These are phyloP conservation scores for Phytophthora parvispora DNA, from an alignment of 352 stramenopile species.

Conservation along the genomic window DNA sequence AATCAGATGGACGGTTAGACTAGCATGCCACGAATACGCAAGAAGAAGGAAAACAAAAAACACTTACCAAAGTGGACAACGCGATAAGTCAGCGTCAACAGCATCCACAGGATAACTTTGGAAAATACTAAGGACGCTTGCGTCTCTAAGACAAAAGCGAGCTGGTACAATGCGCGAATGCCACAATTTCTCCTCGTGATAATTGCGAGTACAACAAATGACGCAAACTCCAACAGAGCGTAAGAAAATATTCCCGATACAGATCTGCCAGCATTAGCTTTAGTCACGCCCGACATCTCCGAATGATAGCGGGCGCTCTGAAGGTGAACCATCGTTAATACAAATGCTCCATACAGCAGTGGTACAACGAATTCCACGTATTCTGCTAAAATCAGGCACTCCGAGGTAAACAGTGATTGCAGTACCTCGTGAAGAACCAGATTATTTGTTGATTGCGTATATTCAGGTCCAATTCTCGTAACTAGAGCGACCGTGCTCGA, in stretches of 20 bases:
- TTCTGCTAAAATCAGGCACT: conserved; percentile 2
- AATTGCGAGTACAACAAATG: conserved; percentile 11
- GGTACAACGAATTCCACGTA: conserved; percentile 11
- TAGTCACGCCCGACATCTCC: conserved; percentile 1
- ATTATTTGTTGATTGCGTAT: background rate
- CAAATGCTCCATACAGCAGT: background rate
- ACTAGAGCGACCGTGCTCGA: background rate
- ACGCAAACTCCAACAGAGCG: conserved; percentile 20
- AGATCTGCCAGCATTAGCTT: background rate
- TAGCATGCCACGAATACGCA: too few relatives aligned
- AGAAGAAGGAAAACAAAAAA: too few relatives aligned
- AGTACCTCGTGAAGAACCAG: background rate
- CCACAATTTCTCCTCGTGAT: conserved; percentile 10
- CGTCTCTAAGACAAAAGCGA: conserved; percentile 37
- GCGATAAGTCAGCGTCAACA: conserved; percentile 6
- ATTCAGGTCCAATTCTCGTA: background rate
- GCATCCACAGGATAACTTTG: conserved; percentile 19
- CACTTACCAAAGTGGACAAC: conserved; percentile 21
- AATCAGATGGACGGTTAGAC: background rate
- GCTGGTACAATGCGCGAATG: conserved; percentile 23
- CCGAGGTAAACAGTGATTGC: background rate
- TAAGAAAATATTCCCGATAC: conserved; percentile 12
- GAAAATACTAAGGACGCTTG: conserved; percentile 5
- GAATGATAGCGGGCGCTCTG: conserved; percentile 6
- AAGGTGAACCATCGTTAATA: conserved; percentile 2